Percentiles rank a stretch among this genome's conserved stretches.
These are phyloP conservation scores for Eimeria necatrix DNA, from an alignment of 169 alveolate genomes.

Conservation along the genomic window DNA sequence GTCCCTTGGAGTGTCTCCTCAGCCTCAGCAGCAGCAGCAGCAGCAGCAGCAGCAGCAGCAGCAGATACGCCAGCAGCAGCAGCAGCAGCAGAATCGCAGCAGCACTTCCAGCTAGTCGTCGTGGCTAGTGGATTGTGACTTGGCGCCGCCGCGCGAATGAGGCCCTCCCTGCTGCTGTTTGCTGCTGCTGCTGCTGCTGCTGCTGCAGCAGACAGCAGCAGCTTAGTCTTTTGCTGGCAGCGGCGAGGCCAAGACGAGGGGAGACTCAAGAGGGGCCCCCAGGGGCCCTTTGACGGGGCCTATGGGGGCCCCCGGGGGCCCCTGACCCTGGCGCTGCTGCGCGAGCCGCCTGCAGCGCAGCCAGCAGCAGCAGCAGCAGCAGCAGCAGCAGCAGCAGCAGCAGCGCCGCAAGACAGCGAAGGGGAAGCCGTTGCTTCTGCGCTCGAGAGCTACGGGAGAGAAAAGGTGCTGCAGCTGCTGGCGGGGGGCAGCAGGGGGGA, in stretches of 20 bases:
- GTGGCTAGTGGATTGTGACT: not conserved
- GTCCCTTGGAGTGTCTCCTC: too few relatives aligned
- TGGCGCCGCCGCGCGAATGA: not conserved
- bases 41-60: too few relatives aligned
- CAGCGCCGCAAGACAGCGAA: not conserved
- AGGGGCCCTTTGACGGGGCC: not conserved
- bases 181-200: conserved; percentile 12
- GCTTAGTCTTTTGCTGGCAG: not conserved
- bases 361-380: conserved; percentile 19
- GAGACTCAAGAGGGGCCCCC: not conserved
- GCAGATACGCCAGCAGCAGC: not conserved
- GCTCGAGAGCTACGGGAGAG: not conserved
- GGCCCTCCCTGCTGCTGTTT: not conserved
- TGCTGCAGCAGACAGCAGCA: not conserved
- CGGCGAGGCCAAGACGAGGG: not conserved
- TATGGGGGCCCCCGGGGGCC: not conserved
- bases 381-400: not conserved
- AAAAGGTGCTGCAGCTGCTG: not conserved
- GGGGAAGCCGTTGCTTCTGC: not conserved
- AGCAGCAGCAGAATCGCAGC: not conserved
- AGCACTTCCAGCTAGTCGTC: not conserved
- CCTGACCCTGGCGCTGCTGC: not conserved
- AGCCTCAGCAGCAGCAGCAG: too few relatives aligned
- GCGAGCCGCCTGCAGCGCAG: not conserved
- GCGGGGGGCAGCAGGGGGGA: not conserved